Conservation (phyloP, 2,329 filamentous ascomycete species). For the Monosporascus sp. region DNA sequence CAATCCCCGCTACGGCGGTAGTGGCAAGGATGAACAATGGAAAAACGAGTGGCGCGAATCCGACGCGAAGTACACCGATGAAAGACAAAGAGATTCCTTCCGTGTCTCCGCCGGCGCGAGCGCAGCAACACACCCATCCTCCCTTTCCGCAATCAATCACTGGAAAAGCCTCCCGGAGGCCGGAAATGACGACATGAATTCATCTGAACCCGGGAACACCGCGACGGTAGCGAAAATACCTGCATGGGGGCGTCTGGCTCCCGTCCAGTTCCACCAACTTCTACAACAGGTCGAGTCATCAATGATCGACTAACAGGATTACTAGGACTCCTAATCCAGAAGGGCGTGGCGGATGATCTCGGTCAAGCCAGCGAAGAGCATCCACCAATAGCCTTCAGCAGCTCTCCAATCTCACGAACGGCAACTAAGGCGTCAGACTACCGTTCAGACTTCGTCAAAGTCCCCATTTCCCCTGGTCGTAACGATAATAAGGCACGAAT, state of each 20-base stretch:
- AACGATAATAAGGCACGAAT: too few species aligned
- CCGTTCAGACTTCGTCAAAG: too few species aligned
- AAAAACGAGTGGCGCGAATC: not conserved
- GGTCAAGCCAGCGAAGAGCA: too few species aligned
- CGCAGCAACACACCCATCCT: constrained; percentile 2
- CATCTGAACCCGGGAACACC: not conserved
- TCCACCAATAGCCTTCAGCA: too few species aligned
- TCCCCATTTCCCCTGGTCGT: too few species aligned
- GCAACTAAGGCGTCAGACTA: too few species aligned
- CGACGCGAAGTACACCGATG: not conserved
- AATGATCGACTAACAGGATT: not conserved
- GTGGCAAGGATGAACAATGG: not conserved
- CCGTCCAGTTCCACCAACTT: not conserved
- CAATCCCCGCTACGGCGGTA: constrained; percentile 3
- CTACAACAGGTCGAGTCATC: not conserved
- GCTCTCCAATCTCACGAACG: too few species aligned
- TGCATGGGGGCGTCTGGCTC: not conserved
- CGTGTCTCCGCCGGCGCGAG: constrained; percentile 1
- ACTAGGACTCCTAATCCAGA: too few species aligned
- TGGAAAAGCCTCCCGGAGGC: not conserved
- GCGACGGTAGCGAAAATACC: not conserved
- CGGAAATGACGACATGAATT: not conserved
- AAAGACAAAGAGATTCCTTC: constrained; percentile 3
- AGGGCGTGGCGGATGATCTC: too few species aligned
- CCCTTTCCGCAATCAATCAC: not conserved